Conservation (phyloP, 1,139 yeast species). For the Zygoascus hellenicus region DNA sequence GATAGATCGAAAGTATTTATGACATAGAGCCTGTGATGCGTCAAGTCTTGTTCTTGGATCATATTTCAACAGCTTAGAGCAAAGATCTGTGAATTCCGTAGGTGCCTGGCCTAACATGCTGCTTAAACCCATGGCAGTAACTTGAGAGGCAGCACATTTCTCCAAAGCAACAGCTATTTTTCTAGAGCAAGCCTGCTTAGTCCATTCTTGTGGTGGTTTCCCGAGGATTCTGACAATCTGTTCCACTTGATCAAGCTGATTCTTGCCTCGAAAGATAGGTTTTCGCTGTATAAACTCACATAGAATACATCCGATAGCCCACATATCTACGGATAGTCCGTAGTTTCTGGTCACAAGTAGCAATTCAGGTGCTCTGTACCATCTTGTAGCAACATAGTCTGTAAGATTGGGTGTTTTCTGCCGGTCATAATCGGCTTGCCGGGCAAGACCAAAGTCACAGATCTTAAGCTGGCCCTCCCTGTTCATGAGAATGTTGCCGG, state of each 20-base stretch:
- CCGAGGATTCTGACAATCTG: constrained; percentile 75
- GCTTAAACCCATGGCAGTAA: too few relatives aligned
- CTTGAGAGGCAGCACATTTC: too few relatives aligned
- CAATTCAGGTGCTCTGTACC: constrained; percentile 94
- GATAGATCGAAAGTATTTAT: constrained; percentile 75
- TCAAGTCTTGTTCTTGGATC: constrained; percentile 76
- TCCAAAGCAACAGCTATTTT: constrained; percentile 2
- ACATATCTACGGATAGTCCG: constrained; percentile 60
- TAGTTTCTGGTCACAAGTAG: background rate
- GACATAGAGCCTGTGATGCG: constrained; percentile 75
- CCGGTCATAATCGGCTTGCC: constrained; percentile 37
- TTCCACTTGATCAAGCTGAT: constrained; percentile 77
- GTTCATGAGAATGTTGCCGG: constrained; percentile 76
- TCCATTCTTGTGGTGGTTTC: constrained; percentile 60
- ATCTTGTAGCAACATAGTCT: constrained; percentile 86
- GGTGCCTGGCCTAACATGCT: constrained; percentile 46
- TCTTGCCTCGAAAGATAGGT: constrained; percentile 80
- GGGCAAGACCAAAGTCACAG: constrained; percentile 84
- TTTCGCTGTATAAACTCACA: constrained; percentile 81
- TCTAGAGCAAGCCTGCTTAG: background rate
- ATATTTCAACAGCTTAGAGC: constrained; percentile 66
- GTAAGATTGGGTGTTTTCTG: constrained; percentile 38
- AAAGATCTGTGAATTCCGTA: constrained; percentile 65
- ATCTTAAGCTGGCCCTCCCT: constrained; percentile 65
- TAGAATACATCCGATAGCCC: constrained; percentile 92